Evolutionary conservation across 495 filamentous ascomycete genomes (phyloP).

Genomic region (Sabuloglossum arenarium): DNA sequence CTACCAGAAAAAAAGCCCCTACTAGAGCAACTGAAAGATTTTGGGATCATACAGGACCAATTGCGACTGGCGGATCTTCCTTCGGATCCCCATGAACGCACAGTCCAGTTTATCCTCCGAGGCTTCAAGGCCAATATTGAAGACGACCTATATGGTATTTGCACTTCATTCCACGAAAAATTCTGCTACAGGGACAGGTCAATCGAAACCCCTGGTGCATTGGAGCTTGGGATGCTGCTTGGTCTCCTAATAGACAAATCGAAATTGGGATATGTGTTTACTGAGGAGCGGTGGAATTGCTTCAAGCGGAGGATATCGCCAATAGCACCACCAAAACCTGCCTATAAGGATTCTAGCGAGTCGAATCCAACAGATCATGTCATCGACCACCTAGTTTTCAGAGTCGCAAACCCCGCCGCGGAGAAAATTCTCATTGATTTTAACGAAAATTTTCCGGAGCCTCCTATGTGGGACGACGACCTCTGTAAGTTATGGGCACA

Average conservation of each 20-base stretch:
- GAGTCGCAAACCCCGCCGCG: conserved; percentile 30
- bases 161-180: conserved; percentile 53
- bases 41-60: conserved; percentile 37
- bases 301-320: conserved; percentile 24
- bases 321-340: conserved; percentile 14
- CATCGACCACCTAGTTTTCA: conserved; percentile 54
- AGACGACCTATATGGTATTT: conserved; percentile 45
- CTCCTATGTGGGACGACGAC: conserved; percentile 23
- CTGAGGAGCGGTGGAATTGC: conserved; percentile 29
- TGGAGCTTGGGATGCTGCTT: conserved; percentile 45
- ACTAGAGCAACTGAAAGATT: conserved; percentile 26
- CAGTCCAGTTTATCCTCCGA: background rate
- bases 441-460: conserved; percentile 17
- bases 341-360: conserved; percentile 23
- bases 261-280: conserved; percentile 59
- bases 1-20: conserved; percentile 25
- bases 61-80: conserved; percentile 27
- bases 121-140: conserved; percentile 37
- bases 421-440: conserved; percentile 27
- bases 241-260: conserved; percentile 62
- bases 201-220: conserved; percentile 31
- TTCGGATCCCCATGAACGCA: background rate
- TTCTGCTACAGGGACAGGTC: conserved; percentile 39
- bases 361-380: conserved; percentile 28
- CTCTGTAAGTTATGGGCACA: conserved; percentile 23